Percentiles rank a stretch among this genome's conserved stretches.
Evolutionary conservation across 805 yeast species (phyloP).

Genomic region (Kodamaea hsintzibuensis): DNA sequence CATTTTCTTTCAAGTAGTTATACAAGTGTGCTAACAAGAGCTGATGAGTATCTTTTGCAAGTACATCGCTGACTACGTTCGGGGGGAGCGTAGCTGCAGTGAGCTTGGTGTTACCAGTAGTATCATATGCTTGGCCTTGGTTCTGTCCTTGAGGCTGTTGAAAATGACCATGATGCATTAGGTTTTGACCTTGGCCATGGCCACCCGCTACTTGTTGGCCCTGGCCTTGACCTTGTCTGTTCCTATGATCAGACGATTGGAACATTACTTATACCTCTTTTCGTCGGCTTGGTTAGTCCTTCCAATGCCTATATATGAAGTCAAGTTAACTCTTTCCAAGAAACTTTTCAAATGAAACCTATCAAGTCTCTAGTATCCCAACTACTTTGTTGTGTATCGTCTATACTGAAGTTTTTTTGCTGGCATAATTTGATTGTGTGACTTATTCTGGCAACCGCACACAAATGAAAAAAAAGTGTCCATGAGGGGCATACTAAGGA

Average conservation of each 20-base stretch:
- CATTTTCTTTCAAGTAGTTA: constrained; percentile 48
- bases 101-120: not conserved
- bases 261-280: not conserved
- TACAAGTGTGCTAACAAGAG: constrained; percentile 53
- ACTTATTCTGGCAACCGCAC: not conserved
- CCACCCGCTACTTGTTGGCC: not conserved
- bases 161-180: not conserved
- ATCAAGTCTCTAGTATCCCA: not conserved
- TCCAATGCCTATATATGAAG: not conserved
- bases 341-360: not conserved
- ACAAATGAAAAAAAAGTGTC: not conserved
- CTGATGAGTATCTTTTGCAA: constrained; percentile 49
- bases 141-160: not conserved
- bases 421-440: constrained; percentile 1
- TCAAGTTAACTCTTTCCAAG: not conserved
- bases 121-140: not conserved
- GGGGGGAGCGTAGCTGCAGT: constrained; percentile 9
- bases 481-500: not conserved
- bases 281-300: not conserved
- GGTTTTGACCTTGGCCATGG: not conserved
- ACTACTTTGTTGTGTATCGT: not conserved
- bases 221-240: not conserved
- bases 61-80: constrained; percentile 12
- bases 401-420: constrained; percentile 1
- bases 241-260: not conserved